Base-by-base conservation (phyloP, 2,329 filamentous ascomycete species). In the Penicillium capsulatum region DNA sequence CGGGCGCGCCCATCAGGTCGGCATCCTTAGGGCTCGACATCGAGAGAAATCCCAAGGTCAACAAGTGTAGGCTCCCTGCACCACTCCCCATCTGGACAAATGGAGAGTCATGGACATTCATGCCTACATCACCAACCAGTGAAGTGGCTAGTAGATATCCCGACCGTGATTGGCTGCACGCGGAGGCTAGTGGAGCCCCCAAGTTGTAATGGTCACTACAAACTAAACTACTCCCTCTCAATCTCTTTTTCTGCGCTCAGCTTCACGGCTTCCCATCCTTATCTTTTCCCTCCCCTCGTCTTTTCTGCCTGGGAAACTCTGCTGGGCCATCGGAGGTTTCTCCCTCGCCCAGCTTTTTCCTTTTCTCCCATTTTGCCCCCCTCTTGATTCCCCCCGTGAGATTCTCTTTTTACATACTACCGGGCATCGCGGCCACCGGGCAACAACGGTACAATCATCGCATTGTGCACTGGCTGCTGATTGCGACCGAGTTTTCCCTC, bases 171-270 rank as follows among this genome's bases (percentile, higher is more conserved):
- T 49, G 46, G 46, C 24, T 17, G 20, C 2, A 5, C 8, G 8
- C 3, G 26, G 14, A 10, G 10, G n/a, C 13, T 13, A 38, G 43
- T 46, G 46, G 43, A 37, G 19, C 39, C 40, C 8, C n/a, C 14
- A 17, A 32, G 38, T 30, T 42, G 40, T 39, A 44, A 38, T 44
- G 44, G 38, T 42, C 47, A 40, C 37, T 47, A 47, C 47, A 55
- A 54, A 51, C 45, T 53, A 54, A 55, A 47, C 40, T 22, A 22
- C 19, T 41, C 42, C 39, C 37, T 40, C 42, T 53, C 53, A 53
- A 54, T 54, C 48, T 55, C 50, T 55, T 48, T n/a, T 43, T 32
- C 33, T 30, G 36, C 26, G 28, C 34, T 32, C 19, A 31, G 29
- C 33, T 39, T 42, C 38, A 36, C 30, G 13, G 13, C 11, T 22